Percentiles rank a stretch among this genome's conserved stretches.
Evolutionary conservation across 805 yeast species (phyloP).

Genomic region (Scheffersomyces ergatensis): DNA sequence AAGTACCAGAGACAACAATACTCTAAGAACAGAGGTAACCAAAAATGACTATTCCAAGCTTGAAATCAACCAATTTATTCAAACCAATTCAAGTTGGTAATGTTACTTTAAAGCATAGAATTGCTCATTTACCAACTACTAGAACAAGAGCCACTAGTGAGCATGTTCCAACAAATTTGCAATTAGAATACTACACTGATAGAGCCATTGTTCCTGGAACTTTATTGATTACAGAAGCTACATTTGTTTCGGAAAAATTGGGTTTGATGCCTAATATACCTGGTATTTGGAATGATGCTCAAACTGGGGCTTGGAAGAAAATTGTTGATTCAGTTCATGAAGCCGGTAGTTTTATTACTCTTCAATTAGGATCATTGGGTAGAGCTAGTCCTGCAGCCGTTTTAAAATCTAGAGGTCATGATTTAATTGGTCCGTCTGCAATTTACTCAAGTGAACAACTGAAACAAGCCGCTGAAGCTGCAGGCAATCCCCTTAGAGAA

Average conservation of each 20-base stretch:
- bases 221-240: constrained; percentile 30
- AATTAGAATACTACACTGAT: constrained; percentile 25
- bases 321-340: constrained; percentile 46
- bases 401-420: constrained; percentile 20
- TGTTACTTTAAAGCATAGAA: constrained; percentile 14
- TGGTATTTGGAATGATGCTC: constrained; percentile 49
- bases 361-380: constrained; percentile 58
- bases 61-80: constrained; percentile 20
- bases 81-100: constrained; percentile 34
- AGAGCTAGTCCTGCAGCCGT: constrained; percentile 30
- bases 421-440: constrained; percentile 15
- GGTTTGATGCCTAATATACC: constrained; percentile 47
- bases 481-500: constrained; percentile 16
- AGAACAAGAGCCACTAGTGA: constrained; percentile 19
- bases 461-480: constrained; percentile 11
- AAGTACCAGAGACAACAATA: too few relatives aligned
- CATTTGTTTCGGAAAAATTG: constrained; percentile 24
- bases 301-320: constrained; percentile 48
- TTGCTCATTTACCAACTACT: constrained; percentile 26
- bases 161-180: constrained; percentile 28
- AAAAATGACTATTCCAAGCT: constrained; percentile 5
- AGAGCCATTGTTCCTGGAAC: constrained; percentile 28
- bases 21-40: too few relatives aligned
- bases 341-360: constrained; percentile 38
- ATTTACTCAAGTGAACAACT: constrained; percentile 14